Percentiles rank a stretch among this genome's conserved stretches.
These are phyloP conservation scores for Babesia divergens DNA, from an alignment of 169 alveolate species.

Conservation along the genomic window DNA sequence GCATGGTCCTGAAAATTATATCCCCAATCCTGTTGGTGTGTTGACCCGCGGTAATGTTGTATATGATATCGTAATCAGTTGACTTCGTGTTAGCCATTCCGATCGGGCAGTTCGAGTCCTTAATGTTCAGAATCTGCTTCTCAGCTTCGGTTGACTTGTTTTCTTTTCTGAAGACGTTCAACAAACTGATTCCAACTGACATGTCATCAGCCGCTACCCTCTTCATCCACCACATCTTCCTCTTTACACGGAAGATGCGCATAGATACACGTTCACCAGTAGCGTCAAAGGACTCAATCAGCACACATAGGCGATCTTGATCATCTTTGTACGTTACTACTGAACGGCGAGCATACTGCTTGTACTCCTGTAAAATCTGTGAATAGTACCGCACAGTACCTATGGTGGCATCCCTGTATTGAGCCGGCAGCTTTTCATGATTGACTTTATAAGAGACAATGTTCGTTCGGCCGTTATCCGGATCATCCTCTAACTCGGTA, in stretches of 20 bases:
- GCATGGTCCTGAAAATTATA: slow-evolving; percentile 27
- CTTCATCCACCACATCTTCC: slow-evolving; percentile 58
- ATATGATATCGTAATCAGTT: slow-evolving; percentile 5
- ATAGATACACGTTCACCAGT: slow-evolving; percentile 16
- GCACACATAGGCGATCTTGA: slow-evolving; percentile 18
- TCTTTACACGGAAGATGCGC: slow-evolving; percentile 35
- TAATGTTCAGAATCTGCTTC: slow-evolving; percentile 19
- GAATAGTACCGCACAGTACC: slow-evolving; percentile 43
- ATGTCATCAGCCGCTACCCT: slow-evolving; percentile 10
- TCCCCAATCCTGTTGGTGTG: slow-evolving; percentile 9
- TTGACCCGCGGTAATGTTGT: slow-evolving; percentile 1
- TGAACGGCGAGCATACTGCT: slow-evolving; percentile 12
- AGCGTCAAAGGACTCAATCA: slow-evolving; percentile 45
- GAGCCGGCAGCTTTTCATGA: not conserved
- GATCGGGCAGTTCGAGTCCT: slow-evolving; percentile 24
- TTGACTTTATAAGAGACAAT: slow-evolving; percentile 20
- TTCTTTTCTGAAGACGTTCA: not conserved
- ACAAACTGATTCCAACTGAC: slow-evolving; percentile 2
- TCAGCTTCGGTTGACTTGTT: not conserved
- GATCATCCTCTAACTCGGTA: slow-evolving; percentile 16
- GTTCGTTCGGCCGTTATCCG: slow-evolving; percentile 17
- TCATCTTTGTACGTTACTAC: slow-evolving; percentile 48
- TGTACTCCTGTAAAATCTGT: slow-evolving; percentile 30
- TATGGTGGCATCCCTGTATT: slow-evolving; percentile 8
- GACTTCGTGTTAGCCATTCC: slow-evolving; percentile 29